Evolutionary conservation across 805 yeast genomes (phyloP).

Genomic region (Candida taoyuanica): DNA sequence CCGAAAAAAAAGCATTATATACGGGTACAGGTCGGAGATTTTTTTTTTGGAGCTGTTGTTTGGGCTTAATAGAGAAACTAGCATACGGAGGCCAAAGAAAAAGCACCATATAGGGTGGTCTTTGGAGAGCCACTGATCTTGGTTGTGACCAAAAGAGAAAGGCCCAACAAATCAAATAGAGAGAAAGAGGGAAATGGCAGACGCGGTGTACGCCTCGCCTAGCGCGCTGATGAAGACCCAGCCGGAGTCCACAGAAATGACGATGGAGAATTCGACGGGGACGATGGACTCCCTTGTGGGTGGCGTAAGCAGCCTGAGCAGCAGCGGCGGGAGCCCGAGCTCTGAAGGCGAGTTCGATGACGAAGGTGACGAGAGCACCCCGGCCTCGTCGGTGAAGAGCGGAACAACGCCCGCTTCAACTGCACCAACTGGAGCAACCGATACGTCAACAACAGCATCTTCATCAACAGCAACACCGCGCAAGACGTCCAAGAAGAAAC

Average conservation of each 20-base stretch:
- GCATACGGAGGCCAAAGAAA: no score
- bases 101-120: no score
- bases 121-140: no score
- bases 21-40: no score
- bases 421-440: neutral
- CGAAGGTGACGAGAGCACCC: no score
- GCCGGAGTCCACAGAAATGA: neutral
- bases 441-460: neutral
- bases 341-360: neutral
- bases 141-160: no score
- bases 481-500: constrained; percentile 14
- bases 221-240: neutral
- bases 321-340: neutral
- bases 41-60: no score
- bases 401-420: neutral
- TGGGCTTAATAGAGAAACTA: no score
- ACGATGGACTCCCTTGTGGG: neutral
- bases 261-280: neutral
- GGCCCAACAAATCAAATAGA: no score
- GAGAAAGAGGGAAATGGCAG: neutral
- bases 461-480: neutral
- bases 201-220: neutral
- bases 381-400: neutral
- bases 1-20: no score
- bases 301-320: neutral